Percentiles rank a stretch among this genome's conserved stretches.
Conservation (phyloP, 176 grass and related monocot species). For the Otatea glauca region DNA sequence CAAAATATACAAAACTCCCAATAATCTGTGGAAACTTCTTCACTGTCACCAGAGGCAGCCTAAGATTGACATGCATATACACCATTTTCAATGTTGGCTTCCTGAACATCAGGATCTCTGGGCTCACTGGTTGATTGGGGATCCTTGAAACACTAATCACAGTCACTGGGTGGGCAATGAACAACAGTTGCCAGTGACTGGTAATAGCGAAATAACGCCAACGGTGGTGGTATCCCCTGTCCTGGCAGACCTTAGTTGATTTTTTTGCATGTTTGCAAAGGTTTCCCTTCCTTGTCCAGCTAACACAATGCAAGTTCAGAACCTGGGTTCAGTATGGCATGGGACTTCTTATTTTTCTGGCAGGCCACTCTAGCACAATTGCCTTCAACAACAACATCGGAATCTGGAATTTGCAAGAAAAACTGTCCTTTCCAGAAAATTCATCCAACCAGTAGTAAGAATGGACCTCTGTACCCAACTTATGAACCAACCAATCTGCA, state of each 20-base stretch:
- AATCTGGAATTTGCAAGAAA: slow-evolving; percentile 72
- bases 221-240: slow-evolving; percentile 63
- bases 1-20: slow-evolving; percentile 1
- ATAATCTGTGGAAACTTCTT: neutral
- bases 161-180: slow-evolving; percentile 72
- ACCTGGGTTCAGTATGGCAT: slow-evolving; percentile 71
- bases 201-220: slow-evolving; percentile 67
- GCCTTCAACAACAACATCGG: slow-evolving; percentile 62
- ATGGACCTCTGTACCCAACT: slow-evolving; percentile 88
- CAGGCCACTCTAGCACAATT: slow-evolving; percentile 66
- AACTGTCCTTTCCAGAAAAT: slow-evolving; percentile 78
- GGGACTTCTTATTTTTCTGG: slow-evolving; percentile 61
- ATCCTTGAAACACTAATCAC: slow-evolving; percentile 47
- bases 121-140: slow-evolving; percentile 35
- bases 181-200: slow-evolving; percentile 68
- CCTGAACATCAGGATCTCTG: slow-evolving; percentile 33
- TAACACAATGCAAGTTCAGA: slow-evolving; percentile 84
- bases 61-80: slow-evolving; percentile 28
- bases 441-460: slow-evolving; percentile 89
- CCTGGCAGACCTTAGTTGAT: slow-evolving; percentile 63
- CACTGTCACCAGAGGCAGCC: slow-evolving; percentile 13
- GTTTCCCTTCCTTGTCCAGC: slow-evolving; percentile 80
- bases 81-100: slow-evolving; percentile 26
- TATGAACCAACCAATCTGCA: slow-evolving; percentile 84
- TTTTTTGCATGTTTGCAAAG: slow-evolving; percentile 87